Base-by-base conservation (phyloP, 768 basidiomycete species). In the Leucogyrophana mollusca region DNA sequence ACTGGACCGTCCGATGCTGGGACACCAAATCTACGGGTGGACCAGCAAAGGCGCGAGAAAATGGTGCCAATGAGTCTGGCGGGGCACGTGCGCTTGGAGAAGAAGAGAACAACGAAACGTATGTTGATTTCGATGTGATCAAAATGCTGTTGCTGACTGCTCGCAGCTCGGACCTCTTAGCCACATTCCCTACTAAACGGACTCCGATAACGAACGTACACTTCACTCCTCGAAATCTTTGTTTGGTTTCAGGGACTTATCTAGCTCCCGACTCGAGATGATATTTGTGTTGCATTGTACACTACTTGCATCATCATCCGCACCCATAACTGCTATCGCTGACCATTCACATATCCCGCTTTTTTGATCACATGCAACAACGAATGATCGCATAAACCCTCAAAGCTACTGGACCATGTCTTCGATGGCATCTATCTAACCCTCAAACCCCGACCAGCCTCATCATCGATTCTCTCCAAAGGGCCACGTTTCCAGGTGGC, bases 1-100 rank as follows among this genome's bases (percentile, higher is more conserved):
- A 99, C 62, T 94, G 91, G 80, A 97, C 96, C 1, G 94, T 97
- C 14, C 78, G 95, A n/a, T 94, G 93, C 47, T 99, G 96, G 96
- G 96, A 99, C 62, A 85, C 96, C 27, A 94, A 89, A 66, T 68
- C 76, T 36, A 66, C 86, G 9, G 92, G 90, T 9, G 89, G 89
- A 1, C 76, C 74, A 20, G 67, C 56, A 18, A 88, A 85, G 61
- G 55, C 74, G 10, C 74, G 74, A 30, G 83, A 82, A 61, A 83
- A 82, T 57, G 83, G 79, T 21, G 54, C 58, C 36, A 57, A 60
- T 18, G 68, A 71, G 35, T 52, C 63, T 17, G 55, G 67, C 13
- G 61, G 57, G 33, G 60, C 53, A 54, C 62, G 60, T 44, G 54
- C 57, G 32, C 70, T 72, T 51, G 73, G 72, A 22, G 80, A 81